phyloP scores from a whole-genome alignment of 768 basidiomycete species.

The Lentinula guzmanii region DNA sequence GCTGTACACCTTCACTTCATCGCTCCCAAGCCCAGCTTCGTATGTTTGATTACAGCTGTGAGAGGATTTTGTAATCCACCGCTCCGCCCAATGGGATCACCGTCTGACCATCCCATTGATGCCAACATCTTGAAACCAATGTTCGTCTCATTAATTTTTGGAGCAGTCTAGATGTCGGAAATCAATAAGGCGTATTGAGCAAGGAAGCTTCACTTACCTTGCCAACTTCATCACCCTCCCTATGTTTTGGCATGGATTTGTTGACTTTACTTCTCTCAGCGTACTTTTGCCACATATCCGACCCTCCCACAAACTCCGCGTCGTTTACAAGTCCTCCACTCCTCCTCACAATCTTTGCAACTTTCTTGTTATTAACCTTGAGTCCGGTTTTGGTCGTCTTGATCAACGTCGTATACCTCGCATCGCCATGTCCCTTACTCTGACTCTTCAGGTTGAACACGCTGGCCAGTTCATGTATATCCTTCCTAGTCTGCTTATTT shows the following conservation, averaged over 20 bases:
- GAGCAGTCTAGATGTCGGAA: conserved; percentile 49
- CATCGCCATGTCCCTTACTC: conserved; percentile 66
- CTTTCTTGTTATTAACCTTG: conserved; percentile 52
- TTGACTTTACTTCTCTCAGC: conserved; percentile 10
- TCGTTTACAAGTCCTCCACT: conserved; percentile 17
- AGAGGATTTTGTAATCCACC: conserved; percentile 72
- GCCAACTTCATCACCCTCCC: conserved; percentile 86
- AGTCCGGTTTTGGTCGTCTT: conserved; percentile 61
- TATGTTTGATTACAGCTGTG: conserved; percentile 79
- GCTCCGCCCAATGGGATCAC: conserved; percentile 60
- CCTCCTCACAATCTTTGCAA: conserved; percentile 38
- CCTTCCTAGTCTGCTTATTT: conserved; percentile 62
- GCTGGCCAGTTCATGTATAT: conserved; percentile 73
- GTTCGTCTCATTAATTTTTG: conserved; percentile 75
- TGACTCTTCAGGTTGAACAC: conserved; percentile 74
- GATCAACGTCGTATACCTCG: conserved; percentile 69
- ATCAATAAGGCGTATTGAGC: too few species aligned
- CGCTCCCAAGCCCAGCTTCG: conserved; percentile 83
- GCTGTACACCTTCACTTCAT: conserved; percentile 13
- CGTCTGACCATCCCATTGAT: conserved; percentile 90
- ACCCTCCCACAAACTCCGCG: conserved; percentile 27
- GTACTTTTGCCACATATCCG: conserved; percentile 17
- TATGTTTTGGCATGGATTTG: conserved; percentile 39
- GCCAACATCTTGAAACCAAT: conserved; percentile 85
- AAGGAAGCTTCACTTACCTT: conserved; percentile 37